phyloP scores from a whole-genome alignment of 2,329 filamentous ascomycete species.

The Aspergillus oerlinghausenensis region DNA sequence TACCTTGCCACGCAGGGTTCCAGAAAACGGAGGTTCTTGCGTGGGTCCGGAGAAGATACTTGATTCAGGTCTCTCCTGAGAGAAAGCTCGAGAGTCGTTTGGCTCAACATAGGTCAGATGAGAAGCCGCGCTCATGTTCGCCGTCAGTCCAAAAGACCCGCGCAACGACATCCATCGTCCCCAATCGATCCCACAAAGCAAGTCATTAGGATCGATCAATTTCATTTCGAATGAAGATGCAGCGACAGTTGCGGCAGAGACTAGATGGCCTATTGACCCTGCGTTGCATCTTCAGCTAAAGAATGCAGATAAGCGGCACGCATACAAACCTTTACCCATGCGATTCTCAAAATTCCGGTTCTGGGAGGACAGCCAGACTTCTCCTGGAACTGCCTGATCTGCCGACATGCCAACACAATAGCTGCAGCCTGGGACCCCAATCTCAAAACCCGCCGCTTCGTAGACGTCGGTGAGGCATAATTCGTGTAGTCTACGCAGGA shows the following conservation, averaged over 20 bases:
- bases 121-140: not conserved
- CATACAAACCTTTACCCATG: slow-evolving; percentile 37
- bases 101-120: slow-evolving; percentile 10
- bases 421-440: slow-evolving; percentile 42
- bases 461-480: slow-evolving; percentile 37
- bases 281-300: not conserved
- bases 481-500: slow-evolving; percentile 32
- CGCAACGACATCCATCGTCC: slow-evolving; percentile 11
- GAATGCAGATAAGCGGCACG: not conserved
- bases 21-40: not conserved
- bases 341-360: slow-evolving; percentile 47
- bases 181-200: slow-evolving; percentile 26
- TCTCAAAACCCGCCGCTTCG: slow-evolving; percentile 38
- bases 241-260: slow-evolving; percentile 45
- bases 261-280: slow-evolving; percentile 44
- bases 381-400: slow-evolving; percentile 38
- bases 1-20: slow-evolving; percentile 32
- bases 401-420: slow-evolving; percentile 44
- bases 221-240: slow-evolving; percentile 45
- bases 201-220: slow-evolving; percentile 34
- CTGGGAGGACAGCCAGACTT: slow-evolving; percentile 44
- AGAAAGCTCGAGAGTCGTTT: not conserved
- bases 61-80: not conserved
- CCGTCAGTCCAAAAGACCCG: not conserved
- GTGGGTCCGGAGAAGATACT: not conserved